Conservation (phyloP, 2,329 filamentous ascomycete genomes). For the Daldinia sp. region DNA sequence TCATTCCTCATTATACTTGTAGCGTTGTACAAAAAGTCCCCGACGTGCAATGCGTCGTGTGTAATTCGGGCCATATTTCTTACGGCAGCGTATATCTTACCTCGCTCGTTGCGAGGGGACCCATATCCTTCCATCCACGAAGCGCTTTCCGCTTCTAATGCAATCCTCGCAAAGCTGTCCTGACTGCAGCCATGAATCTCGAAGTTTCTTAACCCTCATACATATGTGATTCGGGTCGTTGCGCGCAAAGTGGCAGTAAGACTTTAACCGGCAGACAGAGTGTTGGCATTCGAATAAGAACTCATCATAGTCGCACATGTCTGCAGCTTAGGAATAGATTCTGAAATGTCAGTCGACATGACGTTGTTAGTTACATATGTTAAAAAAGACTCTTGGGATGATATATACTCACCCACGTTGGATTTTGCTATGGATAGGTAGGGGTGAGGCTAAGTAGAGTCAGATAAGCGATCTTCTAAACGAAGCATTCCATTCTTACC, state of each 20-base stretch:
- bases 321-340: conserved; percentile 34
- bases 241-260: conserved; percentile 80
- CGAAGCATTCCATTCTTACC: conserved; percentile 13
- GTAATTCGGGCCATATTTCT: conserved; percentile 8
- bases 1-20: conserved; percentile 4
- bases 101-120: conserved; percentile 25
- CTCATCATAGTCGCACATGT: conserved; percentile 79
- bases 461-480: conserved; percentile 1
- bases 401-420: conserved; percentile 15
- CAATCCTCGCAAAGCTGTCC: conserved; percentile 65
- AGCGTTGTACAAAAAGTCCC: conserved; percentile 1
- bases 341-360: conserved; percentile 17
- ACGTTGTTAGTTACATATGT: neutral
- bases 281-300: conserved; percentile 76
- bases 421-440: neutral
- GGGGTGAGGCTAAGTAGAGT: conserved; percentile 13
- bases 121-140: conserved; percentile 47
- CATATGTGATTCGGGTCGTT: conserved; percentile 79
- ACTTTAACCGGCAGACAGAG: conserved; percentile 68
- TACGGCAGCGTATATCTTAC: conserved; percentile 12
- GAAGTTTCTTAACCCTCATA: conserved; percentile 73
- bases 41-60: conserved; percentile 10
- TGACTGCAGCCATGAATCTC: conserved; percentile 68
- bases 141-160: conserved; percentile 44
- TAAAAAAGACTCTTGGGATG: neutral